Conservation (phyloP, 176 grass and related monocot species). For the Phoenix dactylifera region DNA sequence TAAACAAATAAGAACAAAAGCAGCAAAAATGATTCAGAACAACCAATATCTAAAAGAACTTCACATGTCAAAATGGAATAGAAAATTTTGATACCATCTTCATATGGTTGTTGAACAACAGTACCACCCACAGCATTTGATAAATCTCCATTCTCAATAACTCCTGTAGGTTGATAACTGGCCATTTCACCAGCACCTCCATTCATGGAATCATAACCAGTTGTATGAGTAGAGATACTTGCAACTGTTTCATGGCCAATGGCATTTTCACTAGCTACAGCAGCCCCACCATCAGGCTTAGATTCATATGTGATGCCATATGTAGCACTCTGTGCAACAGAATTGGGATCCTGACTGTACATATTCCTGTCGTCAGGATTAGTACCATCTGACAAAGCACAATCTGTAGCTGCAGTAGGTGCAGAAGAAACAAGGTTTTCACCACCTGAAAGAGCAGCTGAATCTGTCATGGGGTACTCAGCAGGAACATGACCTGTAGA, state of each 20-base stretch:
- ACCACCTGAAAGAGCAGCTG: slow-evolving; percentile 2
- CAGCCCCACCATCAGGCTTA: not conserved
- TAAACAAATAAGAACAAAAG: too few species aligned
- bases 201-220: slow-evolving; percentile 39
- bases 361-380: slow-evolving; percentile 23
- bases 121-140: slow-evolving; percentile 26
- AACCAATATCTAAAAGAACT: not conserved
- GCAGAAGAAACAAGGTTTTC: slow-evolving; percentile 11
- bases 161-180: slow-evolving; percentile 43
- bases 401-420: slow-evolving; percentile 6
- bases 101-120: slow-evolving; percentile 45
- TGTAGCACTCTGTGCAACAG: not conserved
- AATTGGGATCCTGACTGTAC: slow-evolving; percentile 8
- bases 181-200: slow-evolving; percentile 33
- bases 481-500: slow-evolving; percentile 11
- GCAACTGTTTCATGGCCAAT: slow-evolving; percentile 3
- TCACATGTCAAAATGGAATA: not conserved
- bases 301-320: not conserved
- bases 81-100: slow-evolving; percentile 45
- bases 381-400: slow-evolving; percentile 8
- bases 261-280: not conserved
- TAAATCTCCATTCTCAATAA: slow-evolving; percentile 44
- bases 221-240: slow-evolving; percentile 19
- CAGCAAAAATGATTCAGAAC: too few species aligned
- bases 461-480: not conserved